Evolutionary conservation across 2,329 filamentous ascomycete genomes (phyloP), one percentile per base, ranked within the genome.

Genomic region (Drechslera avenae): DNA sequence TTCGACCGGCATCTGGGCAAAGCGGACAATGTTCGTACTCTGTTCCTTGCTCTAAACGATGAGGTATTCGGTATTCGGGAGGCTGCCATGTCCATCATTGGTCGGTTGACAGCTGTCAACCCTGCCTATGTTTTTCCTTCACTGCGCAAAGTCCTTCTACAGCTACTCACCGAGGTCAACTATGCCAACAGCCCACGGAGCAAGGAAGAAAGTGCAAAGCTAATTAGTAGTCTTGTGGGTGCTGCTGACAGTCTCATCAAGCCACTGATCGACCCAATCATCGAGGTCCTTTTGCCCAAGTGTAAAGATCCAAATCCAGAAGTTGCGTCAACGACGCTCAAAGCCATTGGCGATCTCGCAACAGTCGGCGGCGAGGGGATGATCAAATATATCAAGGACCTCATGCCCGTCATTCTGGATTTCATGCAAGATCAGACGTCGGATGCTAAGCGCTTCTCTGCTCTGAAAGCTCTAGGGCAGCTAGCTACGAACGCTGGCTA

Each of bases 121-220:
- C 95, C 94, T 1, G 95, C 95, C 50, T 99, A 99, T 73, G 92
- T 99, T 60, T 96, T 99, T 66, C 94, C 95, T 1, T 95, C 94
- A 0, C 76, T 99, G 32, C 88, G 94, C 56, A 99, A 99, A 75
- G 89, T 95, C 5, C 84, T 99, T 19, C 92, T 99, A 51, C 95
- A 99, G 74, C 87, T 99, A 73, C 82, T 99, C 54, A 99, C 94
- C 0, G 93, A 97, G 66, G 87, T 99, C 17, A 92, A 96, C 64
- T 97, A 97, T 66, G 95, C 94, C 5, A 96, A 96, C 70, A 94
- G 93, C 43, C 84, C 93, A 6, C 86, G 91, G 39, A 96, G 93
- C 74, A 97, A 97, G 74, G 93, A 97, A 74, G 94, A 99, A 73
- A 97, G 92, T 64, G 92, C 94, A 8, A 92, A 91, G 68, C 80